Conservation (phyloP, 441 rosid species). For the Kokia cookei region DNA sequence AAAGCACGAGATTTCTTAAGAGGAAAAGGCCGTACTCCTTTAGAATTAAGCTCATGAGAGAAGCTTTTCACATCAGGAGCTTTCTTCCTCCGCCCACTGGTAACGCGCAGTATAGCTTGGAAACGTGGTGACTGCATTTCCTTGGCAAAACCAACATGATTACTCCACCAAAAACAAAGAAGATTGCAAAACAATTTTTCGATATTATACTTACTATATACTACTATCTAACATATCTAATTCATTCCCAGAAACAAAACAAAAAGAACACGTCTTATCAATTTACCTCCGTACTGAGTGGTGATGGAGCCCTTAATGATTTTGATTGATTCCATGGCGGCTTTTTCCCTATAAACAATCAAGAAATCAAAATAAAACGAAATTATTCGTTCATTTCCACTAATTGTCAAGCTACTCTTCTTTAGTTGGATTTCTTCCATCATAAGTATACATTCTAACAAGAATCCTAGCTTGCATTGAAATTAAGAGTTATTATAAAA, state of each 20-base stretch:
- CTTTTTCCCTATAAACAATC: slow-evolving; percentile 43
- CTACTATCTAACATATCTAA: not conserved
- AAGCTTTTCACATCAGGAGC: slow-evolving; percentile 85
- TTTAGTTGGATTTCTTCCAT: not conserved
- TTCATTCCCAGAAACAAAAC: not conserved
- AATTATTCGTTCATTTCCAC: not conserved
- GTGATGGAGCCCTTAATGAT: slow-evolving; percentile 43
- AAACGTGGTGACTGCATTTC: slow-evolving; percentile 89
- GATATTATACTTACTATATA: not conserved
- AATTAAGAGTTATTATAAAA: too few species aligned
- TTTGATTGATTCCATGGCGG: slow-evolving; percentile 61
- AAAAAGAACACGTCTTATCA: not conserved
- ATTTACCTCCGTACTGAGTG: slow-evolving; percentile 59
- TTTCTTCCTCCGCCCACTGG: slow-evolving; percentile 81
- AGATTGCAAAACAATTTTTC: not conserved
- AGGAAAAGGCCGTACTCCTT: slow-evolving; percentile 94
- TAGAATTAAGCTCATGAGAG: slow-evolving; percentile 98
- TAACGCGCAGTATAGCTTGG: slow-evolving; percentile 79
- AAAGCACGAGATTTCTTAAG: slow-evolving; percentile 85
- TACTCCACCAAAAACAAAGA: slow-evolving; percentile 33
- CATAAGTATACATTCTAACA: not conserved
- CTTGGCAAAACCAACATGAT: slow-evolving; percentile 63
- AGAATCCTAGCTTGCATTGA: not conserved
- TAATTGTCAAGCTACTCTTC: not conserved
- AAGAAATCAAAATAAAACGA: not conserved